Evolutionary conservation across 1,284 basidiomycete species (phyloP), one percentile per base, ranked within the genome.

Genomic region (Acaromyces ingoldii): DNA sequence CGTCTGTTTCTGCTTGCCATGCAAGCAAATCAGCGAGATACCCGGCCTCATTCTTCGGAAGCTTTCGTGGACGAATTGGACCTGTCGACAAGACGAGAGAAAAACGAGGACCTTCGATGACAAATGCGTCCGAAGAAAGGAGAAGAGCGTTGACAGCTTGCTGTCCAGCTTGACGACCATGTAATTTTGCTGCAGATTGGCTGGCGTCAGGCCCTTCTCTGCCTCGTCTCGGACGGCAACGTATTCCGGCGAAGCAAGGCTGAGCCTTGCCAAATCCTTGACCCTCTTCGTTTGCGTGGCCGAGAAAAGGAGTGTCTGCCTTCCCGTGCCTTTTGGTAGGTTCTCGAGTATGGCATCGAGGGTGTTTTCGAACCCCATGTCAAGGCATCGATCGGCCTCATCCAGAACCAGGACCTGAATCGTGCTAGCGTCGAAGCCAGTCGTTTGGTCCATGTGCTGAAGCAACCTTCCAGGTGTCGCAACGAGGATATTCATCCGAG

Each of bases 361-460:
- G 0, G 91, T 91, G 29, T 85, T 84, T 7, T 87, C 81, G 77
- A 97, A 97, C 13, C 92, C 93, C 87, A 97, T 89, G 75, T 97
- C 93, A 24, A 97, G 83, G 48, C 96, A 90, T 28, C 93, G 85
- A 74, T 98, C 92, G 1, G 92, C 92, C 80, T 98, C 92, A 72
- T 98, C 92, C 17, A 98, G 84, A 2, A 97, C 91, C n/a, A 98
- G 83, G 19, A 95, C 76, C 75, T 97, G 91, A 24, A 98, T 77
- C 67, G 91, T 89, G 61, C 88, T 86, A 31, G 85, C 85, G 57
- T 93, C 91, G 66, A 98, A 96, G 1, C 91, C 91, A 44, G 91
- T 83, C 0, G 95, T 97, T 77, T 97, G 91, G 74, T 98, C 95
- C 85, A 98, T 88, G 76, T 98, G 95, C 73, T 99, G 95, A 49